A percentile compares a stretch with the other conserved stretches of the same genome.
These are phyloP conservation scores for Trichoderma gamsii DNA, from an alignment of 495 filamentous ascomycete species.

Conservation along the genomic window DNA sequence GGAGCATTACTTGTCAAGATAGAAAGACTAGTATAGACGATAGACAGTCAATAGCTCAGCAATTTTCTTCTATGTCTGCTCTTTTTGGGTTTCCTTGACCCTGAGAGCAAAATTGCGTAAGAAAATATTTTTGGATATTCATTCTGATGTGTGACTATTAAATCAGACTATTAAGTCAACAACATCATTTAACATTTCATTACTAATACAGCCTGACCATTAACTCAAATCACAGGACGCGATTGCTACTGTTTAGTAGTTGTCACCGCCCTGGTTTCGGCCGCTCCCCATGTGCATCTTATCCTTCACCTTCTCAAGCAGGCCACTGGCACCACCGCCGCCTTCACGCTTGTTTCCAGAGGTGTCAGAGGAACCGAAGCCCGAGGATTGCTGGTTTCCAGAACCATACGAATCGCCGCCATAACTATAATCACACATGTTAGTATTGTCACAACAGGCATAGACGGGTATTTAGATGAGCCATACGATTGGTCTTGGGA, in stretches of 20 bases:
- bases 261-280: background rate
- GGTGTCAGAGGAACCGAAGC: background rate
- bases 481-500: too few species aligned
- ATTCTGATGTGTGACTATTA: background rate
- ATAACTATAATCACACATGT: conserved; percentile 17
- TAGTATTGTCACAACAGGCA: too few species aligned
- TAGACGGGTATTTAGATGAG: too few species aligned
- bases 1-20: conserved; percentile 67
- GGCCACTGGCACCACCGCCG: background rate
- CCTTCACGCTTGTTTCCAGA: background rate
- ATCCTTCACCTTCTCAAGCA: conserved; percentile 9
- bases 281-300: conserved; percentile 2
- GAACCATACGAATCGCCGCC: conserved; percentile 23
- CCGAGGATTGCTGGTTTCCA: conserved; percentile 15
- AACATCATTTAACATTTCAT: background rate
- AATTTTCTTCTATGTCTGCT: background rate
- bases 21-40: conserved; percentile 45
- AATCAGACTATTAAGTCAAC: background rate
- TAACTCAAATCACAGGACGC: background rate
- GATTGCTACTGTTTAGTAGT: background rate
- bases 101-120: background rate
- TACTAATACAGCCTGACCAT: too few species aligned
- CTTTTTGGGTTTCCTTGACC: background rate
- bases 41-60: background rate
- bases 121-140: background rate